A percentile compares a stretch with the other conserved stretches of the same genome.
phyloP scores from a whole-genome alignment of 179 eudicot species.

The Carnegiea gigantea region DNA sequence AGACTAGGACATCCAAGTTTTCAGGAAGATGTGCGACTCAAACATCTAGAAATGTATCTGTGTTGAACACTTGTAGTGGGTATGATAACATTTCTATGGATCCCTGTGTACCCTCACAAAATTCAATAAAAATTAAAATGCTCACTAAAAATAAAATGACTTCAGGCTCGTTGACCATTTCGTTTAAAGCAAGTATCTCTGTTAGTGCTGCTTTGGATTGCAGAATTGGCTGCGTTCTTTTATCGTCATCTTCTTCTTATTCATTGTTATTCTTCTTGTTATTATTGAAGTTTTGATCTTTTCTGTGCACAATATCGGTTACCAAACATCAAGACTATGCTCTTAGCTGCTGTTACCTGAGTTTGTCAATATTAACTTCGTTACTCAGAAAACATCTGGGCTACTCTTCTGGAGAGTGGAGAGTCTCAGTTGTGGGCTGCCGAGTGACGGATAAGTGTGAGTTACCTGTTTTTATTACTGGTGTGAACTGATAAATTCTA shows the following conservation, averaged over 20 bases:
- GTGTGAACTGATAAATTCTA: not conserved
- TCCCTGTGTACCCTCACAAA: not conserved
- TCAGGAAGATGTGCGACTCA: too few species aligned
- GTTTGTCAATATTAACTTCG: not conserved
- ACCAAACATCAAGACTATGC: conserved; percentile 1
- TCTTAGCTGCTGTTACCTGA: not conserved
- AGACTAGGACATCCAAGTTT: too few species aligned
- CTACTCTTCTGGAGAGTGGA: not conserved
- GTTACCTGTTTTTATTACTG: not conserved
- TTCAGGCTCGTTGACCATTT: not conserved
- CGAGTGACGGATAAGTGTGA: conserved; percentile 5
- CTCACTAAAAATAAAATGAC: not conserved
- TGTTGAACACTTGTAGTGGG: too few species aligned
- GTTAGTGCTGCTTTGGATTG: not conserved
- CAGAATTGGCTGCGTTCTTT: not conserved
- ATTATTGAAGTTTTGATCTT: not conserved
- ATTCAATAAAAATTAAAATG: not conserved
- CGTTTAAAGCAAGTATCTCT: not conserved
- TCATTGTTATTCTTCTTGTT: too few species aligned
- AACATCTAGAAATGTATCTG: too few species aligned
- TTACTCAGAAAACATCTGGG: not conserved
- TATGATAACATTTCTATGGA: too few species aligned
- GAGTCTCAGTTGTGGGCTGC: not conserved
- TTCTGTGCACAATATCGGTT: conserved; percentile 4
- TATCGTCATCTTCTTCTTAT: not conserved